These are phyloP conservation scores for Babjeviella inositovora DNA, from an alignment of 805 yeast genomes.

Conservation along the genomic window DNA sequence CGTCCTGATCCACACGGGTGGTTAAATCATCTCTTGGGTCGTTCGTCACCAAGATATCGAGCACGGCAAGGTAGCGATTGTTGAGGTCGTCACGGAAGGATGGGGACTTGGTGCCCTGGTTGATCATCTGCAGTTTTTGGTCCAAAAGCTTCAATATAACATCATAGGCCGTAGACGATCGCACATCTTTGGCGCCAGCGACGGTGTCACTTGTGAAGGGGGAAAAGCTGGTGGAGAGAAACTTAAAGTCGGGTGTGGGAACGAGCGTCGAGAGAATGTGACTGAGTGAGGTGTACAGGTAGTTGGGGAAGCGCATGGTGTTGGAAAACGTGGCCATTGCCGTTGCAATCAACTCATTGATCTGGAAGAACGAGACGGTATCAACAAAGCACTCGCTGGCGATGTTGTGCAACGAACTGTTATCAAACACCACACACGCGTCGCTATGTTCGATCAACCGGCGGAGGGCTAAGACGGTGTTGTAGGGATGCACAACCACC, in stretches of 20 bases:
- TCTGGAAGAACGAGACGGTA: constrained; percentile 56
- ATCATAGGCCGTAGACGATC: constrained; percentile 71
- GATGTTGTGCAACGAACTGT: constrained; percentile 63
- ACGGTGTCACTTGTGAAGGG: constrained; percentile 66
- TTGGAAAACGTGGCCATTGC: constrained; percentile 77
- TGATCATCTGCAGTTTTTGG: constrained; percentile 62
- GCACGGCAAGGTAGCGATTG: constrained; percentile 57
- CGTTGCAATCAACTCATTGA: constrained; percentile 75
- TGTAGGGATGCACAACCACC: constrained; percentile 97
- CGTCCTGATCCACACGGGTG: constrained; percentile 64
- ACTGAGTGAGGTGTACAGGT: constrained; percentile 75
- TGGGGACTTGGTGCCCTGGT: constrained; percentile 18
- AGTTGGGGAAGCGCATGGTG: constrained; percentile 81
- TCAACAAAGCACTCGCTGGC: constrained; percentile 46
- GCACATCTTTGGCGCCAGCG: constrained; percentile 36
- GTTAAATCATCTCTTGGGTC: too few species aligned
- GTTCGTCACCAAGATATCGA: constrained; percentile 23
- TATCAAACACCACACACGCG: constrained; percentile 80
- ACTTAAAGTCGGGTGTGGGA: constrained; percentile 77
- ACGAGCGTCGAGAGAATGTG: constrained; percentile 69
- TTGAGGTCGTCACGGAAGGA: constrained; percentile 43
- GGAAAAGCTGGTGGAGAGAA: constrained; percentile 54
- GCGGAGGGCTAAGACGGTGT: constrained; percentile 68
- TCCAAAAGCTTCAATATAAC: constrained; percentile 71
- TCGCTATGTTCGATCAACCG: constrained; percentile 77